These are phyloP conservation scores for Golovinomyces cichoracearum DNA, from an alignment of 2,329 filamentous ascomycete genomes.

Conservation along the genomic window DNA sequence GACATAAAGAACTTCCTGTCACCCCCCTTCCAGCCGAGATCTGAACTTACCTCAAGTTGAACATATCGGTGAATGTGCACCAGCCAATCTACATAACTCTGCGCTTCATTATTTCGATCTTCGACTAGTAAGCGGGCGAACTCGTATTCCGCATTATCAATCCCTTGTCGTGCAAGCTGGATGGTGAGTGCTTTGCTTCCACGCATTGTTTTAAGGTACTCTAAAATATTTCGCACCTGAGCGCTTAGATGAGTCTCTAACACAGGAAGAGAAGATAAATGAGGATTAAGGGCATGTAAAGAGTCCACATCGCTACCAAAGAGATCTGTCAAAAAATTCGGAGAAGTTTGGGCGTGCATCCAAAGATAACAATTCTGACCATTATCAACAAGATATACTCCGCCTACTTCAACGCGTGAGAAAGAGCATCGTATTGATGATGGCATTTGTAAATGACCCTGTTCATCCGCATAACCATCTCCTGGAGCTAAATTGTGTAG, in stretches of 20 bases:
- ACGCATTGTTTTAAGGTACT: conserved; percentile 55
- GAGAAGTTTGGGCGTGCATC: conserved; percentile 78
- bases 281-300: conserved; percentile 56
- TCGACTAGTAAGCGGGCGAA: conserved; percentile 79
- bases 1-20: not conserved
- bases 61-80: conserved; percentile 86
- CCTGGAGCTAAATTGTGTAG: conserved; percentile 68
- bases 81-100: conserved; percentile 95
- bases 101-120: conserved; percentile 90
- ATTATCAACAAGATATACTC: conserved; percentile 85
- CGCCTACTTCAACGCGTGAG: conserved; percentile 67
- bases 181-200: conserved; percentile 73
- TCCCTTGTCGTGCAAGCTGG: conserved; percentile 70
- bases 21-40: not conserved
- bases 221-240: conserved; percentile 77
- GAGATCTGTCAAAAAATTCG: conserved; percentile 69
- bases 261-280: conserved; percentile 52
- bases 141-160: conserved; percentile 89
- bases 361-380: conserved; percentile 78
- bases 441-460: conserved; percentile 68
- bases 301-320: conserved; percentile 52
- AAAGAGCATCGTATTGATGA: conserved; percentile 60
- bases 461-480: conserved; percentile 72
- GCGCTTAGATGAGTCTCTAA: conserved; percentile 82
- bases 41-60: conserved; percentile 47